Conservation (phyloP, 345 rosid species). For the Citrus unshiu region DNA sequence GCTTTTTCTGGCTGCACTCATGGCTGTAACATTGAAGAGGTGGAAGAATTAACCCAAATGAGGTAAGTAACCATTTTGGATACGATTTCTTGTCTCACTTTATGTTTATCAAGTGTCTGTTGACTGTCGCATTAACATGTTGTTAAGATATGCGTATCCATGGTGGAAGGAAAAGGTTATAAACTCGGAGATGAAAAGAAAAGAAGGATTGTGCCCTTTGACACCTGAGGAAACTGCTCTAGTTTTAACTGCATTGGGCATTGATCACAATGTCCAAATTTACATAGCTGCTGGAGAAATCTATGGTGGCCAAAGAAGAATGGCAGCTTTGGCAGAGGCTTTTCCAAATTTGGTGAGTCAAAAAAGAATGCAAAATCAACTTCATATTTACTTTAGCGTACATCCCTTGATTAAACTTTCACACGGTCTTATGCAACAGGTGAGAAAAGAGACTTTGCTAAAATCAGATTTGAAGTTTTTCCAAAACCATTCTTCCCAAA, state of each 20-base stretch:
- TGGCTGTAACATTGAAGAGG: constrained; percentile 78
- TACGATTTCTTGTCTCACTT: not conserved
- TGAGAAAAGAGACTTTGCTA: constrained; percentile 76
- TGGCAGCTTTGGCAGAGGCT: constrained; percentile 51
- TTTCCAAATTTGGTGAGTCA: constrained; percentile 83
- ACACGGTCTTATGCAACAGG: constrained; percentile 41
- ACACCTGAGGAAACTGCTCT: constrained; percentile 97
- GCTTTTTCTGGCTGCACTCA: constrained; percentile 96
- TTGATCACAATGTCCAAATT: constrained; percentile 73
- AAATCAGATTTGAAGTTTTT: constrained; percentile 60
- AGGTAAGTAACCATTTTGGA: constrained; percentile 53
- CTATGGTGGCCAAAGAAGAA: constrained; percentile 77
- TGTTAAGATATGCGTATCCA: constrained; percentile 70
- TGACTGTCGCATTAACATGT: constrained; percentile 3
- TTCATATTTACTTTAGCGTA: not conserved
- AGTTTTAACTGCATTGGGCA: constrained; percentile 65
- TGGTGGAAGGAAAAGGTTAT: constrained; percentile 90
- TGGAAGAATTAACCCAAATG: constrained; percentile 79
- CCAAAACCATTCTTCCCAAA: constrained; percentile 80
- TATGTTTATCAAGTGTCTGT: constrained; percentile 10
- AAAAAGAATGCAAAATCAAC: not conserved
- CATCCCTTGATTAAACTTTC: not conserved
- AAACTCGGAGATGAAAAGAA: constrained; percentile 77
- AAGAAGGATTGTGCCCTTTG: constrained; percentile 87
- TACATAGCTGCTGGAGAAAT: constrained; percentile 98